phyloP scores from a whole-genome alignment of 164 flowering plant species.

The Piper longum region DNA sequence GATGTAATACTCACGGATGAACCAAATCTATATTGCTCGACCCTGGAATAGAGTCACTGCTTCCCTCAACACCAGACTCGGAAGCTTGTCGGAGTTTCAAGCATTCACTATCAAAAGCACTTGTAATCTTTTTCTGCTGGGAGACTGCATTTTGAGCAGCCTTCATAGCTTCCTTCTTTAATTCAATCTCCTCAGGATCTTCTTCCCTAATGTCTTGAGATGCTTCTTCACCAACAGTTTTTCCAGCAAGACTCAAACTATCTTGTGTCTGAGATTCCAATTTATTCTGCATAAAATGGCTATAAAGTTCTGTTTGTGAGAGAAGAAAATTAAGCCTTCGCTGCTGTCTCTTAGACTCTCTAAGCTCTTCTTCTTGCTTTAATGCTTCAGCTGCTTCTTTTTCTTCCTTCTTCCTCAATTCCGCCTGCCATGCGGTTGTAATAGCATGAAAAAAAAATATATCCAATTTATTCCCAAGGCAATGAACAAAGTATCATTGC shows the following conservation, averaged over 20 bases:
- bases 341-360: slow-evolving; percentile 91
- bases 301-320: slow-evolving; percentile 89
- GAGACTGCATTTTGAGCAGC: slow-evolving; percentile 96
- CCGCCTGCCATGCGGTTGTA: slow-evolving; percentile 40
- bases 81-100: slow-evolving; percentile 51
- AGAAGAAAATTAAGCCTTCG: slow-evolving; percentile 90
- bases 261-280: slow-evolving; percentile 49
- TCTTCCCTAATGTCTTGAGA: slow-evolving; percentile 41
- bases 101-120: slow-evolving; percentile 81
- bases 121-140: slow-evolving; percentile 80
- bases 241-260: slow-evolving; percentile 33
- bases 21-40: slow-evolving; percentile 77
- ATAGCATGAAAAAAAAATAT: too few relatives aligned
- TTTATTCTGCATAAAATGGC: slow-evolving; percentile 96
- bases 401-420: slow-evolving; percentile 78
- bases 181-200: slow-evolving; percentile 76
- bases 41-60: slow-evolving; percentile 50
- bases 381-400: slow-evolving; percentile 94
- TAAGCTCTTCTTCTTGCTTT: slow-evolving; percentile 87
- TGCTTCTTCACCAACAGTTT: slow-evolving; percentile 23
- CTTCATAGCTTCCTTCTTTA: slow-evolving; percentile 66
- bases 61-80: slow-evolving; percentile 33
- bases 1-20: slow-evolving; percentile 52
- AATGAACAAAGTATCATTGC: too few relatives aligned
- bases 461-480: too few relatives aligned